Base-by-base conservation (phyloP, 208 protist species). In the Vickermania ingenoplastis region DNA sequence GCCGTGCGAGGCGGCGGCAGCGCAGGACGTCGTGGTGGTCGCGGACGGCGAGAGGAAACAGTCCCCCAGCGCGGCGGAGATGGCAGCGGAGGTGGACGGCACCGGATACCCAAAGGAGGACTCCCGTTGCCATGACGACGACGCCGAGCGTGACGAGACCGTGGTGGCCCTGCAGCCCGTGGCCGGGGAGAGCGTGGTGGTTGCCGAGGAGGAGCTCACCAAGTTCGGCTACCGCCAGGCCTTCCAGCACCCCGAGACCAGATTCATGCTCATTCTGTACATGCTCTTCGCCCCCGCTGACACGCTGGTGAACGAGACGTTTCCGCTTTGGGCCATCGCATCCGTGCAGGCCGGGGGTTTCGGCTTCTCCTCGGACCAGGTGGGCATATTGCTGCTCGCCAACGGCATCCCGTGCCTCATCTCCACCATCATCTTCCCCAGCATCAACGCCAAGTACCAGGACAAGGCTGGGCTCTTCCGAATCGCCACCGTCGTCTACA, bases 201-300 rank as follows among this genome's bases (percentile, higher is more conserved):
- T 21, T 13, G 23, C 5, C 13, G 21, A 54, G 24, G 50, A 54
- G n/a, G 50, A 54, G 26, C 3, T 17, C 17, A 14, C 11, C 13
- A 56, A 41, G 23, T 81, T 86, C 61, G 82, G 82, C 31, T 89
- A 86, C 60, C 59, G 55, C 26, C 64, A 81, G 29, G 73, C 78
- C 7, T 83, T 81, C 55, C 21, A 31, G 24, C 48, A 29, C 30
- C 52, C 66, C 3, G 57, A 45, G 41, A 83, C 78, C 0, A 61
- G 78, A 25, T 67, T 75, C 49, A 75, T 79, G 61, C 73, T 89
- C 1, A 61, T 77, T 13, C 67, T 78, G 41, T 89, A 83, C 67
- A 85, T 79, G 78, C 31, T 83, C 2, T 59, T 89, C 0, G 59
- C 31, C 24, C 64, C 55, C 2, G 63, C 70, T 3, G 78, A 86